These are phyloP conservation scores for Diaporthe citriasiana DNA, from an alignment of 2,329 filamentous ascomycete species.

Conservation along the genomic window DNA sequence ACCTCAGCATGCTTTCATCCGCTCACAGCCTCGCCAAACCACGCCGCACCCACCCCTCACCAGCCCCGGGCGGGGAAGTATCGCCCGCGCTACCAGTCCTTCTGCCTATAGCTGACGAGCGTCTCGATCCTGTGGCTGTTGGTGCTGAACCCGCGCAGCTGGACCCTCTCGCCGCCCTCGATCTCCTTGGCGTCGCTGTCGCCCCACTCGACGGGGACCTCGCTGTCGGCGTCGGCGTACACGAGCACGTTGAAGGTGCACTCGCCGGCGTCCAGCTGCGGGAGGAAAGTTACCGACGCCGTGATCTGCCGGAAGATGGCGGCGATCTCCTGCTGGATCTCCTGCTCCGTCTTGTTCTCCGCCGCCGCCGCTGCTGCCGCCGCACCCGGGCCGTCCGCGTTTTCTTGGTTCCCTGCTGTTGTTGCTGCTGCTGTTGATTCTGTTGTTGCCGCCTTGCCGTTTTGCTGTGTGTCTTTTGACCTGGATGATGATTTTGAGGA, in stretches of 20 bases:
- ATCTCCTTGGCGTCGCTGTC: conserved; percentile 99
- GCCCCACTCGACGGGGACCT: conserved; percentile 98
- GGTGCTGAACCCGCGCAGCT: conserved; percentile 95
- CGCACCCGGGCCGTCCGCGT: background rate
- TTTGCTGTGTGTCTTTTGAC: conserved; percentile 66
- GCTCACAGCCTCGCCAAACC: background rate
- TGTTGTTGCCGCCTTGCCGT: conserved; percentile 50
- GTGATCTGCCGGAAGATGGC: conserved; percentile 98
- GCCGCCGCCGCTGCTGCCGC: conserved; percentile 48
- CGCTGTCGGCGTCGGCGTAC: conserved; percentile 95
- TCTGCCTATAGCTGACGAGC: conserved; percentile 82
- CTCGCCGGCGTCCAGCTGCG: conserved; percentile 86
- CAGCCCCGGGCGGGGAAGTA: background rate
- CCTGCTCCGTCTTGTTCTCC: conserved; percentile 88
- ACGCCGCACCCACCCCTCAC: background rate
- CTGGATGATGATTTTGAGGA: conserved; percentile 68
- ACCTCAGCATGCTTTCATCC: background rate
- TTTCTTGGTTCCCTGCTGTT: conserved; percentile 36
- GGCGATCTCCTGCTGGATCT: conserved; percentile 96
- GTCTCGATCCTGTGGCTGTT: conserved; percentile 95
- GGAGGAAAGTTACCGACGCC: conserved; percentile 95
- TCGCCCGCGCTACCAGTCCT: conserved; percentile 44
- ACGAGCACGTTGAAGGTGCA: conserved; percentile 99
- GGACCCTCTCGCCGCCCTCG: conserved; percentile 91
- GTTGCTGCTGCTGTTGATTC: conserved; percentile 38